Evolutionary conservation across 768 basidiomycete species (phyloP).

Genomic region (Crepidotus variabilis): DNA sequence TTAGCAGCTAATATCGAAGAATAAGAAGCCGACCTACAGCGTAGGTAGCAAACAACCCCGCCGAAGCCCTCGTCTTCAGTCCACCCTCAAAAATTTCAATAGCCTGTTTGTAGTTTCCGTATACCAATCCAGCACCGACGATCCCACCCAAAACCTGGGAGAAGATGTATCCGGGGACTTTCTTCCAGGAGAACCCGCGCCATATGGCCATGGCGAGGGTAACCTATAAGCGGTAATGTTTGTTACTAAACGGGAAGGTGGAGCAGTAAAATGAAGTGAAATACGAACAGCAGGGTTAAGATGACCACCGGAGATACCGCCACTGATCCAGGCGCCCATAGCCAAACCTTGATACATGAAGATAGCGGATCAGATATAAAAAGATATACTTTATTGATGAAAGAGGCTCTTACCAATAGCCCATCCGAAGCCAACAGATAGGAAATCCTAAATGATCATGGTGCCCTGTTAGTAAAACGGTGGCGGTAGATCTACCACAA

Average conservation of each 20-base stretch:
- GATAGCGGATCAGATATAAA: not conserved
- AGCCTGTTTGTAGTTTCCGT: slow-evolving; percentile 64
- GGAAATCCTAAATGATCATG: slow-evolving; percentile 32
- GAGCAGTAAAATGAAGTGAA: not conserved
- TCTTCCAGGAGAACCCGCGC: slow-evolving; percentile 75
- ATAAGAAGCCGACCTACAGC: slow-evolving; percentile 35
- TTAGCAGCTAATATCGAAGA: too few species aligned
- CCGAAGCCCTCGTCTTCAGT: slow-evolving; percentile 53
- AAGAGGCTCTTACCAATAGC: slow-evolving; percentile 24
- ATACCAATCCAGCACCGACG: slow-evolving; percentile 53
- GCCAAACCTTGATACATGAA: slow-evolving; percentile 29
- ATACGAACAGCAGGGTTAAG: slow-evolving; percentile 62
- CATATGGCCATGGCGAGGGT: slow-evolving; percentile 70
- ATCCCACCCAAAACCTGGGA: slow-evolving; percentile 63
- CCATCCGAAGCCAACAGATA: slow-evolving; percentile 55
- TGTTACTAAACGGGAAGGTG: not conserved
- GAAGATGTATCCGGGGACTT: slow-evolving; percentile 55
- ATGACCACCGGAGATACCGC: slow-evolving; percentile 70
- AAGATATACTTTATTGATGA: slow-evolving; percentile 26
- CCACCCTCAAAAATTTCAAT: slow-evolving; percentile 65
- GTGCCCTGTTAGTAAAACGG: not conserved
- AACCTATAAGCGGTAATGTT: slow-evolving; percentile 35
- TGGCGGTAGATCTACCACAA: not conserved
- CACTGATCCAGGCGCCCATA: slow-evolving; percentile 64
- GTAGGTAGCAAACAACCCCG: slow-evolving; percentile 56